A percentile compares a stretch with the other conserved stretches of the same genome.
Conservation (phyloP, 495 filamentous ascomycete genomes). For the Gamarada debralockiae region DNA sequence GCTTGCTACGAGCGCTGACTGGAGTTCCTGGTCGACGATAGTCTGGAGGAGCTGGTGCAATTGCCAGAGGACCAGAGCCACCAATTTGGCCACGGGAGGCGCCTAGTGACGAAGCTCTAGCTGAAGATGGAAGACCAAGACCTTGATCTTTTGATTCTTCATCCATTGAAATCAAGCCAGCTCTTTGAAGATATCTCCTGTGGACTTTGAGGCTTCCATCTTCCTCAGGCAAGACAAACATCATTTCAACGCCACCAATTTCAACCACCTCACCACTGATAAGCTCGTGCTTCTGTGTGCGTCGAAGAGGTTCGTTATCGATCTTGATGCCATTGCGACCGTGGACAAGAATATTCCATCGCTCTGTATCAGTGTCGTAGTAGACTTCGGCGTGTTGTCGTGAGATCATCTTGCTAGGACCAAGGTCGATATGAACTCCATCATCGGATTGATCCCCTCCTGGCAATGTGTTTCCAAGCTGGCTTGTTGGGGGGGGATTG, state of each 20-base stretch:
- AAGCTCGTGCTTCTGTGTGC: constrained; percentile 59
- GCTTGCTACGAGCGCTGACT: constrained; percentile 29
- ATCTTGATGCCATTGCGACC: constrained; percentile 88
- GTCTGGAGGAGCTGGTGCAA: constrained; percentile 67
- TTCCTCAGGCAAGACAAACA: constrained; percentile 82
- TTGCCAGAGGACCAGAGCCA: constrained; percentile 51
- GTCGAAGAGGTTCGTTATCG: constrained; percentile 64
- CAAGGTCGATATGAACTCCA: constrained; percentile 83
- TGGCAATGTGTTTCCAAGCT: constrained; percentile 15
- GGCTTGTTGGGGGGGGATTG: constrained; percentile 24
- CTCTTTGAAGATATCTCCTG: constrained; percentile 46
- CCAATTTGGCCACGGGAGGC: constrained; percentile 39
- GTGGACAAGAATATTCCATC: constrained; percentile 80
- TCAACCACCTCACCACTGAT: constrained; percentile 85
- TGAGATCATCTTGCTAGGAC: constrained; percentile 89
- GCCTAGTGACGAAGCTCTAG: not conserved
- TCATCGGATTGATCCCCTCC: constrained; percentile 21
- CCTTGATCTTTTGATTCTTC: constrained; percentile 1
- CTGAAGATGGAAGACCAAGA: constrained; percentile 10
- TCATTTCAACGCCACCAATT: constrained; percentile 91
- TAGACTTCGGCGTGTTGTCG: constrained; percentile 81
- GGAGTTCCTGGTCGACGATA: constrained; percentile 67
- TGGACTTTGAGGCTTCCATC: constrained; percentile 54
- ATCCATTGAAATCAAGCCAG: constrained; percentile 31
- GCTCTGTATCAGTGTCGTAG: constrained; percentile 63